Conservation (phyloP, 257 asterid genomes). For the Striga asiatica region DNA sequence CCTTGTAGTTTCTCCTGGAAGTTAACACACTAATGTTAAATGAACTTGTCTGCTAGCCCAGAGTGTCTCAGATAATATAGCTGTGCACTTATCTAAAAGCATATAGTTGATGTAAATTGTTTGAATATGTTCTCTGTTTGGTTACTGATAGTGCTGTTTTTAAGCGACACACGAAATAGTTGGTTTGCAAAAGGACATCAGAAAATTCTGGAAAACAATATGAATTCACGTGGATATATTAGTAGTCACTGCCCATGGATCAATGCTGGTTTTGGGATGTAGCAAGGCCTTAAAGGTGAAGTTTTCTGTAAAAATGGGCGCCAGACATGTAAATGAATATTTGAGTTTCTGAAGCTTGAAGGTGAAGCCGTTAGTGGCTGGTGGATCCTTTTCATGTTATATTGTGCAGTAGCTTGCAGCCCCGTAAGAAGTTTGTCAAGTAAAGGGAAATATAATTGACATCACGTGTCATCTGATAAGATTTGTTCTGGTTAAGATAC, state of each 20-base stretch:
- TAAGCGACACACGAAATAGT: background rate
- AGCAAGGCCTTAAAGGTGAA: conserved; percentile 11
- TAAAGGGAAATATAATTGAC: conserved; percentile 11
- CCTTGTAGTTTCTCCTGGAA: background rate
- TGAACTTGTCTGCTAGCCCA: conserved; percentile 1
- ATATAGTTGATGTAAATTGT: conserved; percentile 5
- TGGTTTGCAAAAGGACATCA: conserved; percentile 11
- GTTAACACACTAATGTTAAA: background rate
- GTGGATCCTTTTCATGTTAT: conserved; percentile 11
- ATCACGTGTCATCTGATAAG: conserved; percentile 21
- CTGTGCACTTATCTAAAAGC: background rate
- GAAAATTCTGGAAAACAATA: background rate
- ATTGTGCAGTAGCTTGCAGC: conserved; percentile 15
- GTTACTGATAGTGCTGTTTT: conserved; percentile 5
- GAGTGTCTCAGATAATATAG: background rate
- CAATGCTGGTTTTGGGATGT: conserved; percentile 10
- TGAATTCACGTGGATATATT: background rate
- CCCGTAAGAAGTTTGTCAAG: conserved; percentile 5
- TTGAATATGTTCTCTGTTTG: background rate
- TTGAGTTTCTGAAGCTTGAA: conserved; percentile 9
- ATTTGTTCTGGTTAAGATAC: conserved; percentile 21
- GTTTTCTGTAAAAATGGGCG: conserved; percentile 11
- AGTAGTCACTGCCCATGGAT: background rate
- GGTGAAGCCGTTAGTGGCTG: conserved; percentile 4
- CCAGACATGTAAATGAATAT: conserved; percentile 2